A percentile compares a stretch with the other conserved stretches of the same genome.
Evolutionary conservation across 768 basidiomycete genomes (phyloP).

Genomic region (Leccinellum albellum): DNA sequence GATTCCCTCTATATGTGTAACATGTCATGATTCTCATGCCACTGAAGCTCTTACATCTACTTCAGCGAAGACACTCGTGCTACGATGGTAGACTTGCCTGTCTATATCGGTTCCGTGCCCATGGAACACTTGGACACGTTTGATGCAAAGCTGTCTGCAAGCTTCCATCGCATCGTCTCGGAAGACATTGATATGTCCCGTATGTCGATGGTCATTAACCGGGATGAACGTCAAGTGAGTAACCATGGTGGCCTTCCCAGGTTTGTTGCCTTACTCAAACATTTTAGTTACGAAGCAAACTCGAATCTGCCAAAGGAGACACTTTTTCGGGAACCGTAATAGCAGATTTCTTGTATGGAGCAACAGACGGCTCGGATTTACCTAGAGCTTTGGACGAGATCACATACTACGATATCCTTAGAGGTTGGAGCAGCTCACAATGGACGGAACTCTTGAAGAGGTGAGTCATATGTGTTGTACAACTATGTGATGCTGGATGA

Average conservation of each 20-base stretch:
- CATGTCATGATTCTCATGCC: slow-evolving; percentile 9
- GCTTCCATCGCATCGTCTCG: slow-evolving; percentile 62
- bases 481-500: slow-evolving; percentile 7
- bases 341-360: slow-evolving; percentile 82
- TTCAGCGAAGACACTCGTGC: slow-evolving; percentile 77
- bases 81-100: slow-evolving; percentile 64
- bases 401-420: slow-evolving; percentile 60
- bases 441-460: slow-evolving; percentile 76
- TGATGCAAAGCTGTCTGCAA: slow-evolving; percentile 59
- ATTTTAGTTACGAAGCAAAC: slow-evolving; percentile 70
- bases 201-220: slow-evolving; percentile 80
- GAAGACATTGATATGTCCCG: slow-evolving; percentile 88
- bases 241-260: neutral
- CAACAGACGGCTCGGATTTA: slow-evolving; percentile 77
- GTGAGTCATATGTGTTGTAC: slow-evolving; percentile 41
- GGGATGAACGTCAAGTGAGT: slow-evolving; percentile 82
- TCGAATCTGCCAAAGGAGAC: slow-evolving; percentile 82
- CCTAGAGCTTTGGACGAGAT: slow-evolving; percentile 73
- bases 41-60: slow-evolving; percentile 73
- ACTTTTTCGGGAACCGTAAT: slow-evolving; percentile 74
- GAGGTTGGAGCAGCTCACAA: slow-evolving; percentile 66
- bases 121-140: slow-evolving; percentile 73
- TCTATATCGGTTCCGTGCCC: slow-evolving; percentile 84
- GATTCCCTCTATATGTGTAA: slow-evolving; percentile 11
- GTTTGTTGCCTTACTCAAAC: neutral